Conservation (phyloP, 352 stramenopile genomes). For the Globisporangium parvum region DNA sequence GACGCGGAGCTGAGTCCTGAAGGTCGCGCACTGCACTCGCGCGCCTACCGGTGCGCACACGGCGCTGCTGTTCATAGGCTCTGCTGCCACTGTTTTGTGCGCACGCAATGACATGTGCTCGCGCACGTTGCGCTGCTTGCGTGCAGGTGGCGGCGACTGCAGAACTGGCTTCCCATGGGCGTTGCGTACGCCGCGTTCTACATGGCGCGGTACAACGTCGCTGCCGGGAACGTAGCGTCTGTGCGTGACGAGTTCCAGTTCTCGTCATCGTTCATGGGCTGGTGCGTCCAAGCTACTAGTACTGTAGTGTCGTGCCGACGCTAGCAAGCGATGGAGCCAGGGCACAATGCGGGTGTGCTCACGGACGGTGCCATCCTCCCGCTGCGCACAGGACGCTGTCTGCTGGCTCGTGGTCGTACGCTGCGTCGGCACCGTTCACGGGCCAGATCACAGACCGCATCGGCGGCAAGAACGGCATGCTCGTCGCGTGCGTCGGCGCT, state of each 20-base stretch:
- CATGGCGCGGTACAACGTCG: conserved; percentile 73
- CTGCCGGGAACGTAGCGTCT: conserved; percentile 56
- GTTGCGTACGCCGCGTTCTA: conserved; percentile 73
- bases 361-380: neutral
- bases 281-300: conserved; percentile 24
- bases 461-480: conserved; percentile 60
- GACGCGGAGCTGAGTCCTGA: conserved; percentile 59
- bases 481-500: conserved; percentile 57
- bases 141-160: conserved; percentile 38
- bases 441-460: conserved; percentile 69
- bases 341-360: too few relatives aligned
- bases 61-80: neutral
- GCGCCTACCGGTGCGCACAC: conserved; percentile 33
- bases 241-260: conserved; percentile 48
- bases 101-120: neutral
- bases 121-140: too few relatives aligned
- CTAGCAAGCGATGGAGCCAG: too few relatives aligned
- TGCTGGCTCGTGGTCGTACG: conserved; percentile 65
- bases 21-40: conserved; percentile 46
- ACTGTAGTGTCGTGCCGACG: neutral
- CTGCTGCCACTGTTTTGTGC: too few relatives aligned
- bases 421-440: conserved; percentile 58
- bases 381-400: conserved; percentile 43
- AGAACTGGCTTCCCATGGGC: conserved; percentile 77
- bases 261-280: conserved; percentile 69